phyloP scores from a whole-genome alignment of 208 protist genomes.

The Acanthamoeba sp. region DNA sequence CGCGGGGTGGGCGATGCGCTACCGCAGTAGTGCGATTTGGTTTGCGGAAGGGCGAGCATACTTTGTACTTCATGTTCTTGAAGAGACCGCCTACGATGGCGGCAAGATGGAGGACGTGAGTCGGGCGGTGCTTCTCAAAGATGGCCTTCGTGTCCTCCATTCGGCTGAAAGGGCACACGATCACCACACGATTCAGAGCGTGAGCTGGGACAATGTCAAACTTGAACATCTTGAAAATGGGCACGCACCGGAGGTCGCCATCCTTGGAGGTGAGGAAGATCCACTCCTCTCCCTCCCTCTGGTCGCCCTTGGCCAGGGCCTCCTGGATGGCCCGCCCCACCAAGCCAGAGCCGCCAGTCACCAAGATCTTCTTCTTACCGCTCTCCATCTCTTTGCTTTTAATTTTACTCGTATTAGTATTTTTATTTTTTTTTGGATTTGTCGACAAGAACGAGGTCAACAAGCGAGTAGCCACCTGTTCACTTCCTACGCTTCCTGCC shows the following conservation, averaged over 20 bases:
- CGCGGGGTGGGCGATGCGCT: no score
- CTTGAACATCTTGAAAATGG: background rate
- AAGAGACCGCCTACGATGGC: slow-evolving; percentile 95
- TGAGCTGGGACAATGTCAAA: background rate
- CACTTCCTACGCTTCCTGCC: no score
- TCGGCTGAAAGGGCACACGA: slow-evolving; percentile 64
- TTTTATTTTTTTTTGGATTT: background rate
- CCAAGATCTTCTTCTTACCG: slow-evolving; percentile 84
- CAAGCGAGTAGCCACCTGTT: no score
- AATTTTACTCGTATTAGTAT: background rate
- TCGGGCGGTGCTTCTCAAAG: slow-evolving; percentile 93
- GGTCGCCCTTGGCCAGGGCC: slow-evolving; percentile 67
- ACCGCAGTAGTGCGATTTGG: background rate
- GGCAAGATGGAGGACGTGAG: slow-evolving; percentile 96
- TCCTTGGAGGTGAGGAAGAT: slow-evolving; percentile 93
- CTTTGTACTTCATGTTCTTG: slow-evolving; percentile 93
- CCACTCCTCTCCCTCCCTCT: slow-evolving; percentile 85
- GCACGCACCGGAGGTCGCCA: slow-evolving; percentile 88
- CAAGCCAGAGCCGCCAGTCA: slow-evolving; percentile 94
- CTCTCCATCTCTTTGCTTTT: slow-evolving; percentile 12
- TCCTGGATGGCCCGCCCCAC: slow-evolving; percentile 93
- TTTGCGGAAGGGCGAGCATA: slow-evolving; percentile 78
- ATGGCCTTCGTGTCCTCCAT: slow-evolving; percentile 83
- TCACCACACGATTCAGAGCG: background rate
- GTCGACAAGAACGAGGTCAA: no score